These are phyloP conservation scores for Candida pseudocylindracea DNA, from an alignment of 1,139 yeast genomes.

Conservation along the genomic window DNA sequence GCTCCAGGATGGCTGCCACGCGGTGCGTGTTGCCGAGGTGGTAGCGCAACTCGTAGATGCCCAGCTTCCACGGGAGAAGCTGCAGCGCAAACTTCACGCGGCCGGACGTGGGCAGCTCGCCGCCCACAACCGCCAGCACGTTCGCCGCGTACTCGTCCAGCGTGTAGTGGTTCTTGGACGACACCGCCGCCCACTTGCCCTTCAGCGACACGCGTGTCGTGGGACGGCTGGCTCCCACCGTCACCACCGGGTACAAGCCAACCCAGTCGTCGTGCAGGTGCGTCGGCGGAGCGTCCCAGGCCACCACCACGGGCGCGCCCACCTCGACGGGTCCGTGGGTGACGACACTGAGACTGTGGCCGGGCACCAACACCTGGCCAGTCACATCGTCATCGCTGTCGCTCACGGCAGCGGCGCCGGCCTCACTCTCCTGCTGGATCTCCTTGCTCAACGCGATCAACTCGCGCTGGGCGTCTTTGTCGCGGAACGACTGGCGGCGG, in stretches of 20 bases:
- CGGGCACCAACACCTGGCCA: slow-evolving; percentile 18
- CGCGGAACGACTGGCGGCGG: slow-evolving; percentile 15
- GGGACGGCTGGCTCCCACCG: too few relatives aligned
- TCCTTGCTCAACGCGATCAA: too few relatives aligned
- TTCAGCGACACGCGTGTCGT: slow-evolving; percentile 40
- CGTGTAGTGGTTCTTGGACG: slow-evolving; percentile 56
- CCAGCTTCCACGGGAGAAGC: slow-evolving; percentile 42
- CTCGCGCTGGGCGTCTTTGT: slow-evolving; percentile 3
- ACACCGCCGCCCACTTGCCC: slow-evolving; percentile 31
- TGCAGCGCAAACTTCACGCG: slow-evolving; percentile 25
- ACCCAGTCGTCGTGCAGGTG: slow-evolving; percentile 44
- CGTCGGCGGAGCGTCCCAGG: slow-evolving; percentile 33
- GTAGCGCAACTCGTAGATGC: slow-evolving; percentile 57
- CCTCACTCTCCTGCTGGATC: too few relatives aligned
- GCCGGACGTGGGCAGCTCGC: slow-evolving; percentile 24
- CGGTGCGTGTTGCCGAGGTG: slow-evolving; percentile 53
- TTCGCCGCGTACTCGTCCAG: slow-evolving; percentile 23
- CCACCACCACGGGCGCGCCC: slow-evolving; percentile 14
- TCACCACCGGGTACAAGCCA: slow-evolving; percentile 50
- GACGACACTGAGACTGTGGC: slow-evolving; percentile 16
- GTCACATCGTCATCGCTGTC: too few relatives aligned
- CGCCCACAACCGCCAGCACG: too few relatives aligned
- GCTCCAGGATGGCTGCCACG: slow-evolving; percentile 42
- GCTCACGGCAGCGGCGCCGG: too few relatives aligned
- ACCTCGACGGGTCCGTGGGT: slow-evolving; percentile 10